phyloP scores from a whole-genome alignment of 108 stramenopile genomes.

The Cyclotella choctawhatcheeana region DNA sequence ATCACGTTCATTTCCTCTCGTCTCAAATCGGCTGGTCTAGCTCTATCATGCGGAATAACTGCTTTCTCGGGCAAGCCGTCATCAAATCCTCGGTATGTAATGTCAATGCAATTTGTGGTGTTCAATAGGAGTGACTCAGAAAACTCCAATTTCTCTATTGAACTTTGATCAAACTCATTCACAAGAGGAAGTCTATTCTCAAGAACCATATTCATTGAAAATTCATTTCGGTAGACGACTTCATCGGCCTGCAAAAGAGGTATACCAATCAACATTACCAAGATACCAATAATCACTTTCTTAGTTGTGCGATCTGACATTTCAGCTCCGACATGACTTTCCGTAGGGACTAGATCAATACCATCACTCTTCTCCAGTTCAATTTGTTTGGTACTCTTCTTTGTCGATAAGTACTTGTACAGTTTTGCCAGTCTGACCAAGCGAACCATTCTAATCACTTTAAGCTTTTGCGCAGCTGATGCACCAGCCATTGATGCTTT shows the following conservation, averaged over 20 bases:
- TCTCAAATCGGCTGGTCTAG: slow-evolving; percentile 28
- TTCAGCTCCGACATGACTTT: slow-evolving; percentile 60
- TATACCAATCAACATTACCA: slow-evolving; percentile 59
- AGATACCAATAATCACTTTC: slow-evolving; percentile 59
- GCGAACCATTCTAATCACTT: slow-evolving; percentile 66
- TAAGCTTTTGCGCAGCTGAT: slow-evolving; percentile 45
- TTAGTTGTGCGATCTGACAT: slow-evolving; percentile 70
- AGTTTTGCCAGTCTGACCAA: slow-evolving; percentile 74
- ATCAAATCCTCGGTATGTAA: slow-evolving; percentile 45
- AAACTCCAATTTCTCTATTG: slow-evolving; percentile 33
- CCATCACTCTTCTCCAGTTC: slow-evolving; percentile 3
- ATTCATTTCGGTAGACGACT: slow-evolving; percentile 49
- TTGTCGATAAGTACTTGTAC: slow-evolving; percentile 58
- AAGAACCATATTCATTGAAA: slow-evolving; percentile 49
- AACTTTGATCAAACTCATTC: slow-evolving; percentile 10
- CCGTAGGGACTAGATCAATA: slow-evolving; percentile 28
- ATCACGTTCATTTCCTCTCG: slow-evolving; percentile 29
- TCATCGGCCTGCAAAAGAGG: slow-evolving; percentile 50
- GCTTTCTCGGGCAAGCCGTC: slow-evolving; percentile 23
- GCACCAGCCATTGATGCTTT: slow-evolving; percentile 46
- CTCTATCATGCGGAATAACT: slow-evolving; percentile 39
- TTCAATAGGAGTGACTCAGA: slow-evolving; percentile 45
- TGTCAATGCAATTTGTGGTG: slow-evolving; percentile 41
- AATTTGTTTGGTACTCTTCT: slow-evolving; percentile 18
- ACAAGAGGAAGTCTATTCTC: slow-evolving; percentile 31